Percentiles rank a stretch among this genome's conserved stretches.
Evolutionary conservation across 2,329 filamentous ascomycete genomes (phyloP).

Genomic region (Rasamsonia emersonii): DNA sequence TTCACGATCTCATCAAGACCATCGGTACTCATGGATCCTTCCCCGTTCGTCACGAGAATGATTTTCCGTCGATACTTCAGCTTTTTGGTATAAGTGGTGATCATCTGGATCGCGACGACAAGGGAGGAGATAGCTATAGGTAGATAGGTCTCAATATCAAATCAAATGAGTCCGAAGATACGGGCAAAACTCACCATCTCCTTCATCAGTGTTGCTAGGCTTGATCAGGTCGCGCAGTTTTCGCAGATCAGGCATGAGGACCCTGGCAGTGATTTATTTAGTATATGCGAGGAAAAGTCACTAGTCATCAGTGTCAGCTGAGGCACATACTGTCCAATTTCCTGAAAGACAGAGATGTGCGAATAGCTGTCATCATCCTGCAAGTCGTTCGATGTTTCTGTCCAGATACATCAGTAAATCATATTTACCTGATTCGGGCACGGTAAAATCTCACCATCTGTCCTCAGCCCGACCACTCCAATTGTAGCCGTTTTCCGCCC

Average conservation of each 20-base stretch:
- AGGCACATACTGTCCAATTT: conserved; percentile 56
- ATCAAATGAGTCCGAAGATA: background rate
- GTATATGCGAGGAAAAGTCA: background rate
- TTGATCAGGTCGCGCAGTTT: conserved; percentile 55
- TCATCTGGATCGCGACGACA: conserved; percentile 80
- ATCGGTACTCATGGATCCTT: conserved; percentile 62
- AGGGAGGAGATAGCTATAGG: conserved; percentile 68
- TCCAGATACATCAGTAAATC: too few relatives aligned
- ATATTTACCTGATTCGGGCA: conserved; percentile 3
- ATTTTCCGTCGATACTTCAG: conserved; percentile 75
- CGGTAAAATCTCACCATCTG: conserved; percentile 47
- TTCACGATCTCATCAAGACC: conserved; percentile 60
- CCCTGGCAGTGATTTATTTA: conserved; percentile 26
- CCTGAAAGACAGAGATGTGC: conserved; percentile 66
- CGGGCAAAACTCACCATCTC: conserved; percentile 53
- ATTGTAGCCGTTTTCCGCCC: conserved; percentile 65
- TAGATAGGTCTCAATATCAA: conserved; percentile 14
- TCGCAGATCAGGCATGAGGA: conserved; percentile 61
- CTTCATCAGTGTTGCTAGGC: conserved; percentile 58
- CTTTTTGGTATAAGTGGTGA: conserved; percentile 67
- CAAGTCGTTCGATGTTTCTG: conserved; percentile 60
- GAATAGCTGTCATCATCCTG: conserved; percentile 62
- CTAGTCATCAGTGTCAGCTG: conserved; percentile 6
- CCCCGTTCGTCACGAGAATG: conserved; percentile 75
- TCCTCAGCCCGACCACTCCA: conserved; percentile 76